Percentiles rank a stretch among this genome's conserved stretches.
These are phyloP conservation scores for Sanghuangporus sanghuang DNA, from an alignment of 1,284 basidiomycete genomes.

Conservation along the genomic window DNA sequence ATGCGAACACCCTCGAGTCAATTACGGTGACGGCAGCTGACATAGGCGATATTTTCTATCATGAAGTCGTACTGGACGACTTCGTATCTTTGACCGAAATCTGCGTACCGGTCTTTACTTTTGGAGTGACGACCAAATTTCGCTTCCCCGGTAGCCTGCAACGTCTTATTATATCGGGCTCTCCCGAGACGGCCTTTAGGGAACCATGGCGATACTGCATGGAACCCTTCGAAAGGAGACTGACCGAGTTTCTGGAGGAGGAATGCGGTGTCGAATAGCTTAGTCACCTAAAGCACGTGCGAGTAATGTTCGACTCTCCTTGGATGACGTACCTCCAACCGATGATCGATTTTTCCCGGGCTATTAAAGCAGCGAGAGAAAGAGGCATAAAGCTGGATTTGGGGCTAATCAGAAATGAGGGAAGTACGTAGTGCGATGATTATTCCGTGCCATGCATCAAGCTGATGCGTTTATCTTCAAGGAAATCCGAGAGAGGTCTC, in stretches of 20 bases:
- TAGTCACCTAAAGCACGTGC: neutral
- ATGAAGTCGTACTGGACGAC: neutral
- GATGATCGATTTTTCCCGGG: neutral
- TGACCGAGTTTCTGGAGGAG: neutral
- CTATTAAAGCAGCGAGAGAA: neutral
- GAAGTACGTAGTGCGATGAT: neutral
- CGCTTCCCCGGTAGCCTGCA: neutral
- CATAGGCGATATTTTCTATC: neutral
- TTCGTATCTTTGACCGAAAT: neutral
- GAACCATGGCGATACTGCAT: neutral
- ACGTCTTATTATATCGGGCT: neutral
- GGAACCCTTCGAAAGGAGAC: neutral
- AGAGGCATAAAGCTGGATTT: neutral
- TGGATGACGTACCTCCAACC: neutral
- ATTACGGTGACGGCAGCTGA: neutral
- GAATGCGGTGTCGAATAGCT: neutral
- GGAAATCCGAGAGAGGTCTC: too few relatives aligned
- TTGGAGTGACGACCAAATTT: neutral
- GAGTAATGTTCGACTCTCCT: neutral
- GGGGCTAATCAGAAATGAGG: neutral
- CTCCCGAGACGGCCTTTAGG: neutral
- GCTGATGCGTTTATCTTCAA: too few relatives aligned
- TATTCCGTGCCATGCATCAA: too few relatives aligned
- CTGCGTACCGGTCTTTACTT: neutral
- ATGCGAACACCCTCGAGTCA: neutral